Evolutionary conservation across 148 eudicot species (phyloP).

Genomic region (Chenopodium album): DNA sequence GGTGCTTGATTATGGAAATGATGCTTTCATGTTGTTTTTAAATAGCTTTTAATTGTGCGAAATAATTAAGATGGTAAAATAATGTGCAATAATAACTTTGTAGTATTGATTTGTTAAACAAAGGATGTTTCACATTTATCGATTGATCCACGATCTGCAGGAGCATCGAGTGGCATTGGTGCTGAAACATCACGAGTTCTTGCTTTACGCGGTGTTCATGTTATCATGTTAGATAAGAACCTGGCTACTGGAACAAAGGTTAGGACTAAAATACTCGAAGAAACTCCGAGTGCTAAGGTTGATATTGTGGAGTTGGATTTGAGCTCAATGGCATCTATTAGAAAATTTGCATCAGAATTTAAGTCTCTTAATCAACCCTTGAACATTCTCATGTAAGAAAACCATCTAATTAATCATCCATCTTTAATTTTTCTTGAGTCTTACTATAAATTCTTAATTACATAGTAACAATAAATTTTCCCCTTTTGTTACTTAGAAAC

Average conservation of each 20-base stretch:
- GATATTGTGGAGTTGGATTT: slow-evolving; percentile 87
- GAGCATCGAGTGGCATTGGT: slow-evolving; percentile 91
- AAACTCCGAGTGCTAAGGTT: slow-evolving; percentile 65
- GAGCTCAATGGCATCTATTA: slow-evolving; percentile 67
- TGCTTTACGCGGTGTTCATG: slow-evolving; percentile 85
- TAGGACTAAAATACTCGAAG: slow-evolving; percentile 51
- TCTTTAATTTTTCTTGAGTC: no score
- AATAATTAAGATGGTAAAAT: no score
- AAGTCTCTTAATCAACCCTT: slow-evolving; percentile 52
- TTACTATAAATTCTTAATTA: neutral
- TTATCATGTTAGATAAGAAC: slow-evolving; percentile 77
- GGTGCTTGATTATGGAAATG: no score
- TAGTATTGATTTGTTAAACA: no score
- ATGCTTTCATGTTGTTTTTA: no score
- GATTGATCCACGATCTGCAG: slow-evolving; percentile 28
- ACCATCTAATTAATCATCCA: neutral
- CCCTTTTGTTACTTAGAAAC: slow-evolving; percentile 43
- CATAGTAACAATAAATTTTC: neutral
- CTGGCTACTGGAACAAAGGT: slow-evolving; percentile 52
- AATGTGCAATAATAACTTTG: no score
- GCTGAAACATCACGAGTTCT: slow-evolving; percentile 83
- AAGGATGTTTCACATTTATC: no score
- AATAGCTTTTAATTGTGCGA: no score
- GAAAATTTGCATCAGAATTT: slow-evolving; percentile 61
- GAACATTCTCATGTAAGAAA: slow-evolving; percentile 71